These are phyloP conservation scores for Boletus patriciae DNA, from an alignment of 768 basidiomycete genomes.

Conservation along the genomic window DNA sequence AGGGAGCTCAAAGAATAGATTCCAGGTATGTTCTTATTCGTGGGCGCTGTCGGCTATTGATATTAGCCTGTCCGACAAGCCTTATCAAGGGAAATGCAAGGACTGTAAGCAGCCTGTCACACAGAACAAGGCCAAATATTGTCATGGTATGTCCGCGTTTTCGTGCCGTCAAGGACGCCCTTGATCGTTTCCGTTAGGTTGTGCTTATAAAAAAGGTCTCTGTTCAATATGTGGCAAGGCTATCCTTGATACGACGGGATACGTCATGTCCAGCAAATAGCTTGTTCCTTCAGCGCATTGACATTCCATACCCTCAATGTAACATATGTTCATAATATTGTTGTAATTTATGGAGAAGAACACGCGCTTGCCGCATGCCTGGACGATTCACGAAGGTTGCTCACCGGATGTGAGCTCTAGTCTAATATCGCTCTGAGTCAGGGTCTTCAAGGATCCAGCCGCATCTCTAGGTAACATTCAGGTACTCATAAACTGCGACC, in stretches of 20 bases:
- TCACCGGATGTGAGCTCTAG: too few species aligned
- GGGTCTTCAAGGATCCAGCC: too few species aligned
- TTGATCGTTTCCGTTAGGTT: slow-evolving; percentile 48
- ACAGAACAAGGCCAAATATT: slow-evolving; percentile 87
- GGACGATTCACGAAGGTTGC: too few species aligned
- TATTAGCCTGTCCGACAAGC: slow-evolving; percentile 42
- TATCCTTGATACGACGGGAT: slow-evolving; percentile 80
- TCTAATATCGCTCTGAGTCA: background rate
- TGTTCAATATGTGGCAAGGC: slow-evolving; percentile 88
- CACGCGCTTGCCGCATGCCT: too few species aligned
- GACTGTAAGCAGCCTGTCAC: slow-evolving; percentile 83
- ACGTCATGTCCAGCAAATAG: slow-evolving; percentile 83
- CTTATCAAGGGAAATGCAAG: slow-evolving; percentile 84
- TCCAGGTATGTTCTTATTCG: slow-evolving; percentile 54
- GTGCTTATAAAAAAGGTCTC: slow-evolving; percentile 83
- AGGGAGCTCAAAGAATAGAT: slow-evolving; percentile 72
- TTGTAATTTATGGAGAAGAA: slow-evolving; percentile 14
- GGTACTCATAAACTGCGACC: background rate
- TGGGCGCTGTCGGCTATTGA: slow-evolving; percentile 3
- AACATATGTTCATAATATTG: slow-evolving; percentile 9
- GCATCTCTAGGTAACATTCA: background rate
- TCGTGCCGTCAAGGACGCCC: slow-evolving; percentile 1
- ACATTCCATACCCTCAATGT: slow-evolving; percentile 26
- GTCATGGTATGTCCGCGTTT: slow-evolving; percentile 61
- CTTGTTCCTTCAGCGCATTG: background rate